Percentiles rank a stretch among this genome's conserved stretches.
Evolutionary conservation across 805 yeast species (phyloP).

Genomic region (Myxozyma kluyveri): DNA sequence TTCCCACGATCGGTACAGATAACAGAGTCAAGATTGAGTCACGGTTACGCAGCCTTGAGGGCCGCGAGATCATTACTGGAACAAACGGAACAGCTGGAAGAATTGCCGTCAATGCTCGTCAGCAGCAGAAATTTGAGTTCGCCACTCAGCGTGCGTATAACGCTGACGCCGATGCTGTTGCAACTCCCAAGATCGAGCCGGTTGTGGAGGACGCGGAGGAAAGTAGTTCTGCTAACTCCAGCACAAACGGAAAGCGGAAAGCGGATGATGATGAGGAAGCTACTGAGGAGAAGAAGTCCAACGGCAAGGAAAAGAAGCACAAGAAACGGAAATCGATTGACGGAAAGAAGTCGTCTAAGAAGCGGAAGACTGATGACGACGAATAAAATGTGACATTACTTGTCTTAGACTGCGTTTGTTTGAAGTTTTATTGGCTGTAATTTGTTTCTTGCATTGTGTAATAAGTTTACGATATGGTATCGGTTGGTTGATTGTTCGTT

Average conservation of each 20-base stretch:
- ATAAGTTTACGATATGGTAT: too few relatives aligned
- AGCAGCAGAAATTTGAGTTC: slow-evolving; percentile 81
- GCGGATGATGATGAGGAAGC: slow-evolving; percentile 39
- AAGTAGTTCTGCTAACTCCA: slow-evolving; percentile 33
- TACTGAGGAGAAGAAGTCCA: slow-evolving; percentile 34
- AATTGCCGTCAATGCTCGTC: slow-evolving; percentile 63
- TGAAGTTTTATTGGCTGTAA: too few relatives aligned
- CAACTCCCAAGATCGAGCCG: slow-evolving; percentile 37
- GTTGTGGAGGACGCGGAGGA: slow-evolving; percentile 40
- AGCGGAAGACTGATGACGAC: too few relatives aligned
- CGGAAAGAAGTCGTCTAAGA: too few relatives aligned
- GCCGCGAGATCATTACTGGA: slow-evolving; percentile 69
- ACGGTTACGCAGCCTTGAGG: slow-evolving; percentile 91
- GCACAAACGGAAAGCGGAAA: slow-evolving; percentile 45
- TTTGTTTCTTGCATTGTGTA: too few relatives aligned
- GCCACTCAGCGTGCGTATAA: slow-evolving; percentile 85
- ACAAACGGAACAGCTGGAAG: slow-evolving; percentile 49
- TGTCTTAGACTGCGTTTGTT: too few relatives aligned
- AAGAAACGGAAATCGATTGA: too few relatives aligned
- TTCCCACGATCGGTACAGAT: slow-evolving; percentile 88
- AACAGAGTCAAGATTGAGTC: slow-evolving; percentile 92
- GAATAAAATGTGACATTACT: too few relatives aligned
- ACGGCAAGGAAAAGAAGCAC: slow-evolving; percentile 11
- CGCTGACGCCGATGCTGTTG: slow-evolving; percentile 87
- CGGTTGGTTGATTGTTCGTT: too few relatives aligned